These are phyloP conservation scores for Dactylellina drechsleri DNA, from an alignment of 2,329 filamentous ascomycete species.

Conservation along the genomic window DNA sequence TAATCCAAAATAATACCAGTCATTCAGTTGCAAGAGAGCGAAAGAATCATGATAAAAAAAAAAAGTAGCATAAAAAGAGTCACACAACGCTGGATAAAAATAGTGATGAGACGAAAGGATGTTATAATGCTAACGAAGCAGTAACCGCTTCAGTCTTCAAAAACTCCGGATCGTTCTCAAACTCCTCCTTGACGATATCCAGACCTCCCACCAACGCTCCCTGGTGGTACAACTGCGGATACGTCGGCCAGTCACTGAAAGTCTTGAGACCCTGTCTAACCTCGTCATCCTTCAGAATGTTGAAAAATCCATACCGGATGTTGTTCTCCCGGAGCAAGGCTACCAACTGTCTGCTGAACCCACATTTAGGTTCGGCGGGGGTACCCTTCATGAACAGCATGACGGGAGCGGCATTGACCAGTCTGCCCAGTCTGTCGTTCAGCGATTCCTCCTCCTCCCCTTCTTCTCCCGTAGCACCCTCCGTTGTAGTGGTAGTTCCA, in stretches of 20 bases:
- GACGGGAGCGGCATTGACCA: conserved; percentile 94
- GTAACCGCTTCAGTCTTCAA: conserved; percentile 75
- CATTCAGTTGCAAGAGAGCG: too few species aligned
- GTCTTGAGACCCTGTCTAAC: conserved; percentile 96
- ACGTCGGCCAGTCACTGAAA: conserved; percentile 98
- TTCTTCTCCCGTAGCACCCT: conserved; percentile 61
- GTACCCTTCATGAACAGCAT: conserved; percentile 99
- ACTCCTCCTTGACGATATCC: conserved; percentile 97
- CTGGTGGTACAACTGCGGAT: conserved; percentile 90
- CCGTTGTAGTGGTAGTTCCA: conserved; percentile 59
- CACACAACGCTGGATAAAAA: background rate
- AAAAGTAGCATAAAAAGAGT: background rate
- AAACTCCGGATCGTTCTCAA: conserved; percentile 84
- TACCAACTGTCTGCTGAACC: conserved; percentile 91
- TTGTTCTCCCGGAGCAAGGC: conserved; percentile 85
- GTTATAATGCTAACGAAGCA: conserved; percentile 24
- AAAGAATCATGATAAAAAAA: background rate
- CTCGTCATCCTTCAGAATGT: conserved; percentile 96
- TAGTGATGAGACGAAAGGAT: background rate
- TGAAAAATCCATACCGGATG: conserved; percentile 98
- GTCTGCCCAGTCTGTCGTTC: conserved; percentile 78
- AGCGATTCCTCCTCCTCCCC: conserved; percentile 82
- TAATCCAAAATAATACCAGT: background rate
- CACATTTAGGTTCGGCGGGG: conserved; percentile 84
- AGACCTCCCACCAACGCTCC: conserved; percentile 92